Evolutionary conservation across 2,329 filamentous ascomycete genomes (phyloP).

Genomic region (Colletotrichum endophyticum): DNA sequence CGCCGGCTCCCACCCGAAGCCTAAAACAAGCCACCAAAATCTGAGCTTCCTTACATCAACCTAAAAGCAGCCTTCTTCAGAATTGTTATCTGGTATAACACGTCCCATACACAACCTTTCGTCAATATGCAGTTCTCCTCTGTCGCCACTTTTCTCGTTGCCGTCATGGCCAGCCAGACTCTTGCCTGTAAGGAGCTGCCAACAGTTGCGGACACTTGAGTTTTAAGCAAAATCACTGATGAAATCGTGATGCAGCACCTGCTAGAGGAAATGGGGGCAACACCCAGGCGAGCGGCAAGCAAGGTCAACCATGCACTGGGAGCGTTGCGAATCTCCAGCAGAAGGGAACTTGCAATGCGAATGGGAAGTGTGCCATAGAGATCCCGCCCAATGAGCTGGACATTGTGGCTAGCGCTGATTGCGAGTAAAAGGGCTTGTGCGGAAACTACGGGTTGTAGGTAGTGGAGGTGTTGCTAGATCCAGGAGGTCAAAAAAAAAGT

Average conservation of each 20-base stretch:
- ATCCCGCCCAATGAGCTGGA: neutral
- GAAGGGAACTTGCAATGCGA: neutral
- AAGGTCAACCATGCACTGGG: neutral
- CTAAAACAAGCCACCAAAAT: neutral
- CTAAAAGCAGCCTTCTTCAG: fast-evolving
- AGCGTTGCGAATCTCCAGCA: neutral
- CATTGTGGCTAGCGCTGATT: neutral
- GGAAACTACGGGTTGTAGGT: neutral
- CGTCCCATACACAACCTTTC: neutral
- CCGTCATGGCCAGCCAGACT: neutral
- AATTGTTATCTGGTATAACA: neutral
- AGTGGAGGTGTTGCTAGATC: neutral
- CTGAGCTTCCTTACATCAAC: neutral
- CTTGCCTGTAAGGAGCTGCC: neutral
- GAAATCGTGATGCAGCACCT: neutral
- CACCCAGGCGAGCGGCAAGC: neutral
- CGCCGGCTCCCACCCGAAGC: neutral
- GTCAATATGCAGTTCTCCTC: neutral
- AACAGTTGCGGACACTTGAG: neutral
- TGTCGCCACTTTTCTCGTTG: neutral
- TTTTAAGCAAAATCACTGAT: neutral
- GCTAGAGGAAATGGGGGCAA: neutral
- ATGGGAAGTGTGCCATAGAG: neutral
- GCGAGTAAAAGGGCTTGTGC: neutral
- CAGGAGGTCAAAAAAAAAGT: neutral